Evolutionary conservation across 148 eudicot species (phyloP).

Genomic region (Cornus suecica): DNA sequence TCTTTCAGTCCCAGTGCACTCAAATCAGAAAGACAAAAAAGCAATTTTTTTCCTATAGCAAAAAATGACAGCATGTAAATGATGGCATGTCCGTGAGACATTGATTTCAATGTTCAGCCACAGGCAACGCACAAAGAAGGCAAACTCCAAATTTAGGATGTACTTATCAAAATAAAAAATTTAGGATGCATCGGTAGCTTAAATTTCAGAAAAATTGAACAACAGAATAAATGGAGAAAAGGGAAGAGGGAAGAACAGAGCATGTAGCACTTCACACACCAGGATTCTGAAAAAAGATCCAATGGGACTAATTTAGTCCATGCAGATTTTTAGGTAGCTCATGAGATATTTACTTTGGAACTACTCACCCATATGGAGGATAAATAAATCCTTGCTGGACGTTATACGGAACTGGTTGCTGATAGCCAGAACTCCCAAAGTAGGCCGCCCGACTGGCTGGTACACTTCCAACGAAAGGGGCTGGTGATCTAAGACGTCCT

Average conservation of each 20-base stretch:
- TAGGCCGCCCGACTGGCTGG: constrained; percentile 55
- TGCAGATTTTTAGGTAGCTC: background rate
- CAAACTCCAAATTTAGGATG: background rate
- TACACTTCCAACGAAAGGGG: constrained; percentile 51
- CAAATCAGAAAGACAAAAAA: background rate
- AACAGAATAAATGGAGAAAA: no score
- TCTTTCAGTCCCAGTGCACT: background rate
- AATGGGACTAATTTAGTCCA: background rate
- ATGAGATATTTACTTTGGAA: background rate
- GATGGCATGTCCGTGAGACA: background rate
- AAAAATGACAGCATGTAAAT: background rate
- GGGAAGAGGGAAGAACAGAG: no score
- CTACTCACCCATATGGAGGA: constrained; percentile 69
- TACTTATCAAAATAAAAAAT: no score
- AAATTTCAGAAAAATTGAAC: no score
- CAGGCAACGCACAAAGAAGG: background rate
- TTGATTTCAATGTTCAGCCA: background rate
- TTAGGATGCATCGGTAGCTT: background rate
- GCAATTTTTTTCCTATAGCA: background rate
- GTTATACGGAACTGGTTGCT: constrained; percentile 71
- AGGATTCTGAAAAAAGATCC: background rate
- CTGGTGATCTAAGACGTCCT: constrained; percentile 73
- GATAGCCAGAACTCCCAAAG: constrained; percentile 66
- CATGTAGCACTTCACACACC: no score
- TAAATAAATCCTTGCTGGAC: constrained; percentile 78